Percentiles rank a stretch among this genome's conserved stretches.
Evolutionary conservation across 768 basidiomycete genomes (phyloP).

Genomic region (Hygrocybe punicea): DNA sequence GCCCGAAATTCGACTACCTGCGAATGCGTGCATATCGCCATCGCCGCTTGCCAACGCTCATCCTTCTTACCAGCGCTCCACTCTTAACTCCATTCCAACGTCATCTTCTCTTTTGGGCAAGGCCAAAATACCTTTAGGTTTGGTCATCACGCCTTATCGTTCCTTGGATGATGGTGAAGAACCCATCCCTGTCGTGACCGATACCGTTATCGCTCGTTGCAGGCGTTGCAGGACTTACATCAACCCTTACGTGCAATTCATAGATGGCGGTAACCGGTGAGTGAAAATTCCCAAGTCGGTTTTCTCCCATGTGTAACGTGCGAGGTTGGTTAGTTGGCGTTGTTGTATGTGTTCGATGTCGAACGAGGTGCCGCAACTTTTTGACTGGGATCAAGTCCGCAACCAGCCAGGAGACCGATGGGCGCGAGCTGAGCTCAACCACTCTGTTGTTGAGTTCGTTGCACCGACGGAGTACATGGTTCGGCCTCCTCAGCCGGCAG

Average conservation of each 20-base stretch:
- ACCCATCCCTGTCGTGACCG: conserved; percentile 83
- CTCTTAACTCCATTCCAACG: conserved; percentile 89
- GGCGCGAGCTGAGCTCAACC: conserved; percentile 89
- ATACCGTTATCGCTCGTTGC: conserved; percentile 94
- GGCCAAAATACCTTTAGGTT: conserved; percentile 84
- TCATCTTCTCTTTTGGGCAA: conserved; percentile 84
- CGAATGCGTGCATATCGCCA: conserved; percentile 75
- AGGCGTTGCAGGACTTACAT: conserved; percentile 95
- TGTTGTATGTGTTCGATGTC: conserved; percentile 99
- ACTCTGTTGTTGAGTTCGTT: conserved; percentile 92
- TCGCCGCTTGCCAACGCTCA: conserved; percentile 82
- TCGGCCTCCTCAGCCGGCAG: conserved; percentile 94
- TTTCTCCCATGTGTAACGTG: not conserved
- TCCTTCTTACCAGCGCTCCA: conserved; percentile 86
- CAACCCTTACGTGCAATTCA: conserved; percentile 96
- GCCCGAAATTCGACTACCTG: conserved; percentile 86
- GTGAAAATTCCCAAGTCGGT: conserved; percentile 18
- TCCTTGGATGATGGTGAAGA: conserved; percentile 79
- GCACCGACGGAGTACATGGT: conserved; percentile 99
- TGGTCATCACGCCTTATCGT: conserved; percentile 89
- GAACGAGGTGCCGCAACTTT: conserved; percentile 96
- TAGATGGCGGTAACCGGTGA: conserved; percentile 92
- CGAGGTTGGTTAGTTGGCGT: conserved; percentile 67
- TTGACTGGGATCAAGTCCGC: conserved; percentile 94
- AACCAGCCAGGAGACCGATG: conserved; percentile 96